Evolutionary conservation across 192 early-diverging fungal species (phyloP).

Genomic region (Dispira simplex): DNA sequence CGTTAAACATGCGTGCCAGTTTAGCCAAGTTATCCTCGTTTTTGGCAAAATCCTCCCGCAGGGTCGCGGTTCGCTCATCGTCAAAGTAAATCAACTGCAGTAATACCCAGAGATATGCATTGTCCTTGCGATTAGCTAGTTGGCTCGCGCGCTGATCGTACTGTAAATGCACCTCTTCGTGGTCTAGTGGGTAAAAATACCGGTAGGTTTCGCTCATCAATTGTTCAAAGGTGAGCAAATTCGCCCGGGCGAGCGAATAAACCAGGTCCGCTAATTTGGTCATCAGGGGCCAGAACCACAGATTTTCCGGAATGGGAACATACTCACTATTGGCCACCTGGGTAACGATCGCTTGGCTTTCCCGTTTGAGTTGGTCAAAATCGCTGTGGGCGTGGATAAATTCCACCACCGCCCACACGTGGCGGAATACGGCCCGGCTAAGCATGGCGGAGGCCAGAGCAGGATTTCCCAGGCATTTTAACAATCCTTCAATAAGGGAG

Average conservation of each 20-base stretch:
- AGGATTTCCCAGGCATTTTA: neutral
- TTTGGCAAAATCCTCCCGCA: conserved; percentile 43
- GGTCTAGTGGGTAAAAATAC: conserved; percentile 34
- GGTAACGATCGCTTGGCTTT: conserved; percentile 20
- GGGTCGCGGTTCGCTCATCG: conserved; percentile 34
- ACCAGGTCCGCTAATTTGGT: conserved; percentile 62
- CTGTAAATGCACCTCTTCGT: conserved; percentile 19
- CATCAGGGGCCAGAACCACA: conserved; percentile 59
- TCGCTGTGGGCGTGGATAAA: conserved; percentile 29
- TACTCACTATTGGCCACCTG: conserved; percentile 23
- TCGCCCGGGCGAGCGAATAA: conserved; percentile 45
- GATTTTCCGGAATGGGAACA: conserved; percentile 46
- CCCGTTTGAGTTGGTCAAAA: conserved; percentile 27
- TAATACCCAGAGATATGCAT: conserved; percentile 55
- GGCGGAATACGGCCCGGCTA: neutral
- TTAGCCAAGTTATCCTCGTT: conserved; percentile 60
- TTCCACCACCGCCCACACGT: conserved; percentile 19
- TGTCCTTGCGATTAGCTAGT: conserved; percentile 38
- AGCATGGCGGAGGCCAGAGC: neutral
- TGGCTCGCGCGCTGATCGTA: conserved; percentile 13
- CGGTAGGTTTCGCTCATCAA: conserved; percentile 36
- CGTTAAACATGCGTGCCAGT: conserved; percentile 55
- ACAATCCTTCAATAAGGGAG: neutral
- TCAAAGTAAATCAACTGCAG: conserved; percentile 58
- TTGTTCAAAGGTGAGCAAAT: conserved; percentile 37